These are phyloP conservation scores for Hyaloscypha finlandica DNA, from an alignment of 495 filamentous ascomycete species.

Conservation along the genomic window DNA sequence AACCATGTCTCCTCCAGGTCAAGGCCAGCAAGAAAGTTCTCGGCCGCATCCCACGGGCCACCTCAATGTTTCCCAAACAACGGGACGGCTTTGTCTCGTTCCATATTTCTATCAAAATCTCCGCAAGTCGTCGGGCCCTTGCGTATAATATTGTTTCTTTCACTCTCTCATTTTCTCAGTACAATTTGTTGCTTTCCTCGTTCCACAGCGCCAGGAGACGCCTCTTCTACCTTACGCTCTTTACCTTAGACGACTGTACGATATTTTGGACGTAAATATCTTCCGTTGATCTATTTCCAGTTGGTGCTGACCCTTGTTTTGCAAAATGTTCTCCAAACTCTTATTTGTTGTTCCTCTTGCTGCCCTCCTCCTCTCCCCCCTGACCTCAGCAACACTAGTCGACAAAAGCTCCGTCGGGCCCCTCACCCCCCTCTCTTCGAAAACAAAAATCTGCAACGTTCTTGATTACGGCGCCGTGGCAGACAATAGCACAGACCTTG, in stretches of 20 bases:
- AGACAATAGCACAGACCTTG: conserved; percentile 49
- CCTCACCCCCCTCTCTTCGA: conserved; percentile 36
- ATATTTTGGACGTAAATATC: background rate
- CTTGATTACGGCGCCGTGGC: conserved; percentile 53
- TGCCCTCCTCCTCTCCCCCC: background rate
- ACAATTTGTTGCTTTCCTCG: background rate
- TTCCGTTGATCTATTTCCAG: background rate
- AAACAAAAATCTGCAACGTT: conserved; percentile 45
- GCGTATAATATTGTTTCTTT: background rate
- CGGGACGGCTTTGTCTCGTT: background rate
- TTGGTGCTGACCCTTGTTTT: conserved; percentile 1
- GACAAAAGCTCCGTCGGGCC: conserved; percentile 38
- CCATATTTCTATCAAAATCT: background rate
- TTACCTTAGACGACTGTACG: background rate
- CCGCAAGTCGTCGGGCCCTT: background rate
- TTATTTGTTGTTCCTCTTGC: background rate
- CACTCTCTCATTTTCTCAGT: background rate
- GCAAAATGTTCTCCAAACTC: conserved; percentile 1
- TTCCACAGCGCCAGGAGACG: background rate
- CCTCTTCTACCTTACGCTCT: background rate
- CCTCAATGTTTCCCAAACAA: background rate
- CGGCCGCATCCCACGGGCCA: background rate
- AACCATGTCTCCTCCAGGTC: background rate
- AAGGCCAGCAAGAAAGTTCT: background rate
- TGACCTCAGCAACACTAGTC: background rate